A percentile compares a stretch with the other conserved stretches of the same genome.
Conservation (phyloP, 2,329 filamentous ascomycete genomes). For the Nigrospora oryzae region DNA sequence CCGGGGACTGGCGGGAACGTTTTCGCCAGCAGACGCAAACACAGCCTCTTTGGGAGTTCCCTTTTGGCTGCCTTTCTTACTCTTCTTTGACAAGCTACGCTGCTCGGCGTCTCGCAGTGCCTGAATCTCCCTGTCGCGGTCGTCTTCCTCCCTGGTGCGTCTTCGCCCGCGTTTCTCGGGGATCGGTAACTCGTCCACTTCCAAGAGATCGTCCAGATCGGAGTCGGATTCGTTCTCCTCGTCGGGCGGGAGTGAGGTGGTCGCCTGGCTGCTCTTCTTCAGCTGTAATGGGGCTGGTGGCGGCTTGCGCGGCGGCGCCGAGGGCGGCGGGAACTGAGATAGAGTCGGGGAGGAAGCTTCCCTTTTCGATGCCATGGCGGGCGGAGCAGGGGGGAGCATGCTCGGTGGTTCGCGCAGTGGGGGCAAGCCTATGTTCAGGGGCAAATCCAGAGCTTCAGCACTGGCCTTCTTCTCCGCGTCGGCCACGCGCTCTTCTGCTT, state of each 20-base stretch:
- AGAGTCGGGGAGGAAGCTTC: slow-evolving; percentile 35
- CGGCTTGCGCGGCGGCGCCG: slow-evolving; percentile 62
- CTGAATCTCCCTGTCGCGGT: slow-evolving; percentile 65
- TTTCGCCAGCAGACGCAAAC: slow-evolving; percentile 9
- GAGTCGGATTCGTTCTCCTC: slow-evolving; percentile 61
- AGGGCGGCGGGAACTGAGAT: slow-evolving; percentile 41
- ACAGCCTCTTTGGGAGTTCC: slow-evolving; percentile 32
- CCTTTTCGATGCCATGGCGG: slow-evolving; percentile 30
- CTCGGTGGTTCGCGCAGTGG: slow-evolving; percentile 47
- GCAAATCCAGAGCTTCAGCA: slow-evolving; percentile 34
- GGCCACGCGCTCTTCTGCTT: slow-evolving; percentile 40
- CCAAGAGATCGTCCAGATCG: slow-evolving; percentile 73
- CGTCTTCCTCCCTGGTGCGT: slow-evolving; percentile 82
- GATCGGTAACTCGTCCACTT: slow-evolving; percentile 54
- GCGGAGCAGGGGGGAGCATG: slow-evolving; percentile 38
- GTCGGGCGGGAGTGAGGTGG: slow-evolving; percentile 27
- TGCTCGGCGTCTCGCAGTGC: slow-evolving; percentile 59
- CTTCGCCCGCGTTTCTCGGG: slow-evolving; percentile 62
- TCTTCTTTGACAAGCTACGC: slow-evolving; percentile 68
- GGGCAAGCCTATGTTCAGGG: slow-evolving; percentile 42
- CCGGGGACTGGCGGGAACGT: background rate
- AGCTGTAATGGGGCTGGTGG: slow-evolving; percentile 81
- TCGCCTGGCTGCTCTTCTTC: slow-evolving; percentile 28
- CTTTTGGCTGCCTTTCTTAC: slow-evolving; percentile 45
- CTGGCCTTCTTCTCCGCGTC: slow-evolving; percentile 36